Conservation (phyloP, 2,329 filamentous ascomycete genomes). For the Phoma herbarum region DNA sequence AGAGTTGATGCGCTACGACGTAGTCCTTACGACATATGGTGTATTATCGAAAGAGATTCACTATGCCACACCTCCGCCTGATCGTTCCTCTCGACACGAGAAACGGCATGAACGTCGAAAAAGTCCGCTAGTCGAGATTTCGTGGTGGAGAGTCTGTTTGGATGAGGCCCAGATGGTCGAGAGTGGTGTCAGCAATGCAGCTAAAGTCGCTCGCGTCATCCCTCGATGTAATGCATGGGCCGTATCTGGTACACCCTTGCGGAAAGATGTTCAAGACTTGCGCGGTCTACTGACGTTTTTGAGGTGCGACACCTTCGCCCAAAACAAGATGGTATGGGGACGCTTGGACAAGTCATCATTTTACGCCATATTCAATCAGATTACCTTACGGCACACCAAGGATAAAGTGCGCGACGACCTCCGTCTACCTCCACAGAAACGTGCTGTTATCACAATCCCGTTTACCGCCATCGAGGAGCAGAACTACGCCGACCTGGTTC, state of each 20-base stretch:
- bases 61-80: conserved; percentile 74
- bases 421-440: conserved; percentile 79
- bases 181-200: conserved; percentile 83
- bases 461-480: conserved; percentile 93
- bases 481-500: conserved; percentile 80
- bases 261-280: conserved; percentile 79
- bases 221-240: conserved; percentile 90
- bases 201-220: conserved; percentile 79
- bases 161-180: conserved; percentile 93
- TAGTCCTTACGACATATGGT: conserved; percentile 70
- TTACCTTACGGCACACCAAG: conserved; percentile 88
- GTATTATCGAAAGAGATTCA: conserved; percentile 83
- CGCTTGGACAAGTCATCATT: conserved; percentile 74
- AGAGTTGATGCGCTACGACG: conserved; percentile 61
- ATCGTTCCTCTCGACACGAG: conserved; percentile 71
- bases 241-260: conserved; percentile 88
- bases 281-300: conserved; percentile 84
- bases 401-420: conserved; percentile 80
- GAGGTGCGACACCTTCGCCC: conserved; percentile 77
- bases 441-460: conserved; percentile 86
- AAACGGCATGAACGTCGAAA: conserved; percentile 71
- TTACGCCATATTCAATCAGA: conserved; percentile 70
- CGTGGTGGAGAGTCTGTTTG: conserved; percentile 84
- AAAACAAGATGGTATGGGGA: conserved; percentile 71
- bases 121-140: conserved; percentile 81